Evolutionary conservation across 164 flowering plant species (phyloP).

Genomic region (Tetracentron sinense): DNA sequence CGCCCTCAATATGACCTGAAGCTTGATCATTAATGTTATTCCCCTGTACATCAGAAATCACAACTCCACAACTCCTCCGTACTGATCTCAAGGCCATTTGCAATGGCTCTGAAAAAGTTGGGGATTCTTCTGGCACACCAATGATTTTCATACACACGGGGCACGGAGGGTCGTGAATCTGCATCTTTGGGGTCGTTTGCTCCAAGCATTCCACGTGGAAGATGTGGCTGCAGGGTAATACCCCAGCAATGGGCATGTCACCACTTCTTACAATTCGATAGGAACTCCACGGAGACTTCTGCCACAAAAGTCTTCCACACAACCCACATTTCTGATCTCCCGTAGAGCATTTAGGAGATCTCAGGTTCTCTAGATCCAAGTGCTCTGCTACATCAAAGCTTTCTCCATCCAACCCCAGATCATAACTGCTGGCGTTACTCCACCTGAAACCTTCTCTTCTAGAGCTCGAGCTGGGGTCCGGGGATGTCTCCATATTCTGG

Average conservation of each 20-base stretch:
- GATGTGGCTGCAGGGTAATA: no score
- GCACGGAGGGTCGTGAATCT: no score
- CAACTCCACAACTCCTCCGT: constrained; percentile 23
- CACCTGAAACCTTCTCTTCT: constrained; percentile 47
- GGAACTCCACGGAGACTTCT: constrained; percentile 50
- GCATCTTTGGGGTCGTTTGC: no score
- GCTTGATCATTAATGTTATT: constrained; percentile 8
- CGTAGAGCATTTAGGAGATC: constrained; percentile 14
- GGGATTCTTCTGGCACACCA: constrained; percentile 21
- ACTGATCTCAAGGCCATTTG: constrained; percentile 36
- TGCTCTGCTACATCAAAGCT: constrained; percentile 27
- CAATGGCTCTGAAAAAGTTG: constrained; percentile 31
- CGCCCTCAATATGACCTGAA: constrained; percentile 13
- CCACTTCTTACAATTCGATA: constrained; percentile 37
- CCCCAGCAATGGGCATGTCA: no score
- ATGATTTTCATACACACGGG: constrained; percentile 30
- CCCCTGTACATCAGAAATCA: constrained; percentile 18
- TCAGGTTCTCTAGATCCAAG: constrained; percentile 19
- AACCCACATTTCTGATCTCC: constrained; percentile 39
- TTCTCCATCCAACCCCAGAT: constrained; percentile 40
- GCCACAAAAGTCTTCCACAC: constrained; percentile 36
- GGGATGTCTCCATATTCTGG: constrained; percentile 37
- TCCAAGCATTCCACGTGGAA: no score
- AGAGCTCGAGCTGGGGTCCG: constrained; percentile 36
- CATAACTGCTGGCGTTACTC: constrained; percentile 48